Conservation (phyloP, 192 early-diverging fungal genomes). For the Lobulomyces angularis region DNA sequence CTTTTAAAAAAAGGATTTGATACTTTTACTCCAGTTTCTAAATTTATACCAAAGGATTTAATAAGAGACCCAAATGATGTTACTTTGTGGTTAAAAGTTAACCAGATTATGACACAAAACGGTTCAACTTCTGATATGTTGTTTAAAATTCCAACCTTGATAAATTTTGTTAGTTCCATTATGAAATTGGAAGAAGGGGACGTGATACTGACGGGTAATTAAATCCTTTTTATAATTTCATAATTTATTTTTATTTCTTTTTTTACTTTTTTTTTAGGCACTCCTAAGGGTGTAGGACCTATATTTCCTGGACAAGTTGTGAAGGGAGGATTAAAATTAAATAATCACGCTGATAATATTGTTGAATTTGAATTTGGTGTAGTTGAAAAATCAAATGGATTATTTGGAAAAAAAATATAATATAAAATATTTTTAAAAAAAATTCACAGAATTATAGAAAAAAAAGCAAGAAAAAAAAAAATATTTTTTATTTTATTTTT, state of each 20-base stretch:
- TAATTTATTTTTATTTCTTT: not conserved
- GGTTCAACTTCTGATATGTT: slow-evolving; percentile 88
- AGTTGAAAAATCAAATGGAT: too few relatives aligned
- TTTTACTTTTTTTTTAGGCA: slow-evolving; percentile 24
- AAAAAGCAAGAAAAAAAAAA: too few relatives aligned
- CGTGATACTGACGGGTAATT: slow-evolving; percentile 69
- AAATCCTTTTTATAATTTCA: slow-evolving; percentile 1
- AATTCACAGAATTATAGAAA: too few relatives aligned
- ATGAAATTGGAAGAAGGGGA: slow-evolving; percentile 87
- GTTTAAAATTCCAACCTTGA: slow-evolving; percentile 70
- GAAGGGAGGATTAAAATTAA: slow-evolving; percentile 56
- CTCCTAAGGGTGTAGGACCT: slow-evolving; percentile 78
- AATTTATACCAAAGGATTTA: slow-evolving; percentile 59
- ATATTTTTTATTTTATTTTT: too few relatives aligned
- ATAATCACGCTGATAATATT: too few relatives aligned
- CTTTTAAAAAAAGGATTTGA: too few relatives aligned
- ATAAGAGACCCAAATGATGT: slow-evolving; percentile 65
- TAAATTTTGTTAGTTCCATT: slow-evolving; percentile 68
- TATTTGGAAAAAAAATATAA: too few relatives aligned
- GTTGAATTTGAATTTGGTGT: too few relatives aligned
- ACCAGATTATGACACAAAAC: slow-evolving; percentile 40
- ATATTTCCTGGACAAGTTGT: slow-evolving; percentile 68
- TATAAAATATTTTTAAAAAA: too few relatives aligned
- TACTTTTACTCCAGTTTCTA: slow-evolving; percentile 81
- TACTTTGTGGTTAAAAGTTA: slow-evolving; percentile 59